Evolutionary conservation across 768 basidiomycete species (phyloP).

Genomic region (Russula vinacea): DNA sequence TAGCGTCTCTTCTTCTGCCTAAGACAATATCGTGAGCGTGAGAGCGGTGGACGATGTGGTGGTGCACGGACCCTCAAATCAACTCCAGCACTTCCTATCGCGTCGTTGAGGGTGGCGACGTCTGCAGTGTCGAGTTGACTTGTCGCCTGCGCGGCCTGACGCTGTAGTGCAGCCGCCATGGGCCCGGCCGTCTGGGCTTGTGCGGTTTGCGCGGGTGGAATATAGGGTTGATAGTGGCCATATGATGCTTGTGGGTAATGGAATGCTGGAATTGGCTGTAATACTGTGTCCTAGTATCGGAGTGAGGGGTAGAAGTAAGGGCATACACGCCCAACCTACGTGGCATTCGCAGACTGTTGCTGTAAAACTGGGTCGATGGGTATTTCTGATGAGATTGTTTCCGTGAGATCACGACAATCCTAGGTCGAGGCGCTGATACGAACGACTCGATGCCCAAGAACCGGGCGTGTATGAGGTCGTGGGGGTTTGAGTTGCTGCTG

Average conservation of each 20-base stretch:
- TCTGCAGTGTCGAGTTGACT: slow-evolving; percentile 56
- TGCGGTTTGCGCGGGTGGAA: slow-evolving; percentile 29
- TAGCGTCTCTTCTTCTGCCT: slow-evolving; percentile 86
- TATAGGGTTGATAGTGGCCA: slow-evolving; percentile 36
- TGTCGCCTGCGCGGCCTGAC: slow-evolving; percentile 15
- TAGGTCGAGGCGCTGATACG: slow-evolving; percentile 1
- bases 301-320: slow-evolving; percentile 13
- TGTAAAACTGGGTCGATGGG: slow-evolving; percentile 31
- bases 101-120: slow-evolving; percentile 77
- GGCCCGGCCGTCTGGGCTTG: slow-evolving; percentile 32
- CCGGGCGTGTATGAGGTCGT: slow-evolving; percentile 21
- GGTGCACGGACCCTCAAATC: slow-evolving; percentile 62
- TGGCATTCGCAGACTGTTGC: slow-evolving; percentile 30
- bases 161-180: slow-evolving; percentile 14
- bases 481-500: slow-evolving; percentile 19
- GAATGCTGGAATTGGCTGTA: slow-evolving; percentile 31
- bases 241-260: slow-evolving; percentile 34
- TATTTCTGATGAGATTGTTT: slow-evolving; percentile 24
- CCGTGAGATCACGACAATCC: neutral
- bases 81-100: slow-evolving; percentile 81
- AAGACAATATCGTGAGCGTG: slow-evolving; percentile 8
- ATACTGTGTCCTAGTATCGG: slow-evolving; percentile 21
- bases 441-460: slow-evolving; percentile 24
- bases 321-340: slow-evolving; percentile 16
- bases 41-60: neutral